phyloP scores from a whole-genome alignment of 2,329 filamentous ascomycete genomes.

The Fusarium camptoceras region DNA sequence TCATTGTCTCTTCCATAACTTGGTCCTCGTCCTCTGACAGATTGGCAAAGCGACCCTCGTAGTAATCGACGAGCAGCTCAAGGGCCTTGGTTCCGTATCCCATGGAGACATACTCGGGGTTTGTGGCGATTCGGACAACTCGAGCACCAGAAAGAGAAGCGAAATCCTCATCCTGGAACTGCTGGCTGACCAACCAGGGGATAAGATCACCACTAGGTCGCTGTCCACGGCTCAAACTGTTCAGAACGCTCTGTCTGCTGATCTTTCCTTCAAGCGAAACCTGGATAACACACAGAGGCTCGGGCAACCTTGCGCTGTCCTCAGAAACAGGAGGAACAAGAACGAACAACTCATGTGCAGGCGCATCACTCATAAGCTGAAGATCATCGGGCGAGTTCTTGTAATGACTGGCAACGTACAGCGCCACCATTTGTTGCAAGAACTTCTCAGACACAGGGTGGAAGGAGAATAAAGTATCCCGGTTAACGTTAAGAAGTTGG shows the following conservation, averaged over 20 bases:
- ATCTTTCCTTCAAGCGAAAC: constrained; percentile 95
- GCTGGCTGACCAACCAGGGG: constrained; percentile 96
- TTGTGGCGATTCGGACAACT: constrained; percentile 93
- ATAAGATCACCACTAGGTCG: constrained; percentile 93
- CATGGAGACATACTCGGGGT: constrained; percentile 92
- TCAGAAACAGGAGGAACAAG: constrained; percentile 88
- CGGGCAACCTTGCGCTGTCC: constrained; percentile 81
- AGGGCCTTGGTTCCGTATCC: constrained; percentile 93
- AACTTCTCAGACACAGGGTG: constrained; percentile 98
- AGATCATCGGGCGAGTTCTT: constrained; percentile 98
- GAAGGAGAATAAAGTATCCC: constrained; percentile 97
- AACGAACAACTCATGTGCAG: constrained; percentile 95
- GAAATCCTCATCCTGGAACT: constrained; percentile 98
- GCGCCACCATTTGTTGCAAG: constrained; percentile 95
- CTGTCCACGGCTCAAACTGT: constrained; percentile 88
- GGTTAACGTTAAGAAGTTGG: constrained; percentile 92
- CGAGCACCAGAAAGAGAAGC: constrained; percentile 91
- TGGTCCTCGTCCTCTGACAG: constrained; percentile 77
- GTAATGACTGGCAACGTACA: constrained; percentile 97
- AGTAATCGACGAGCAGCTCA: constrained; percentile 89
- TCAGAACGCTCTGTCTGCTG: constrained; percentile 90
- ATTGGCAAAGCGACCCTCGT: constrained; percentile 90
- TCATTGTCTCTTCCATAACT: constrained; percentile 71
- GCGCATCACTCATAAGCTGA: constrained; percentile 98
- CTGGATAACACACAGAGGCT: constrained; percentile 94